A percentile compares a stretch with the other conserved stretches of the same genome.
Evolutionary conservation across 192 early-diverging fungal species (phyloP).

Genomic region (Funneliformis mosseae): DNA sequence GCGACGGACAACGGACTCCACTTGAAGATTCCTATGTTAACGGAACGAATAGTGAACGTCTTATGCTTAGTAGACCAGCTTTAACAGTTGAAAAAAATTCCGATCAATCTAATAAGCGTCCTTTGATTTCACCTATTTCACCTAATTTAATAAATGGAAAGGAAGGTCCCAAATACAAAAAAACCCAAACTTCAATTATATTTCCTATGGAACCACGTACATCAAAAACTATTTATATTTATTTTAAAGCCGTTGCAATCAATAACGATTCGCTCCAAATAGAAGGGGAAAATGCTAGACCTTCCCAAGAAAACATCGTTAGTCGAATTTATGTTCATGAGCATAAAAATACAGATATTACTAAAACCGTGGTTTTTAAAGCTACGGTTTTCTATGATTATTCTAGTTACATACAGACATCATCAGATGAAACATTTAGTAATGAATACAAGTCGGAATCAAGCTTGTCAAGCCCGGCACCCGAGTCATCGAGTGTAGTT

Average conservation of each 20-base stretch:
- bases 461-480: neutral
- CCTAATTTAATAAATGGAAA: conserved; percentile 21
- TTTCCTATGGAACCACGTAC: conserved; percentile 70
- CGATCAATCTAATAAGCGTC: neutral
- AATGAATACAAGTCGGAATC: neutral
- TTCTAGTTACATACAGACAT: conserved; percentile 33
- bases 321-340: conserved; percentile 69
- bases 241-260: conserved; percentile 53
- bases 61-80: conserved; percentile 18
- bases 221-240: conserved; percentile 66
- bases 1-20: conserved; percentile 31
- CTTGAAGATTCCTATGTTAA: conserved; percentile 38
- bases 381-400: conserved; percentile 56
- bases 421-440: conserved; percentile 11
- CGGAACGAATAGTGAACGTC: conserved; percentile 6
- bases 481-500: neutral
- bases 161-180: conserved; percentile 51
- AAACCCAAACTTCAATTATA: conserved; percentile 62
- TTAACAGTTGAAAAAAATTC: neutral
- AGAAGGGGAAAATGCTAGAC: neutral
- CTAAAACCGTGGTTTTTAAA: conserved; percentile 66
- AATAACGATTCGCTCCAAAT: neutral
- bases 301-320: conserved; percentile 8
- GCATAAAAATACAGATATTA: conserved; percentile 80
- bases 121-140: neutral